Evolutionary conservation across 129 eudicot genomes (phyloP), one percentile per base, ranked within the genome.

Genomic region (Tanacetum coccineum): DNA sequence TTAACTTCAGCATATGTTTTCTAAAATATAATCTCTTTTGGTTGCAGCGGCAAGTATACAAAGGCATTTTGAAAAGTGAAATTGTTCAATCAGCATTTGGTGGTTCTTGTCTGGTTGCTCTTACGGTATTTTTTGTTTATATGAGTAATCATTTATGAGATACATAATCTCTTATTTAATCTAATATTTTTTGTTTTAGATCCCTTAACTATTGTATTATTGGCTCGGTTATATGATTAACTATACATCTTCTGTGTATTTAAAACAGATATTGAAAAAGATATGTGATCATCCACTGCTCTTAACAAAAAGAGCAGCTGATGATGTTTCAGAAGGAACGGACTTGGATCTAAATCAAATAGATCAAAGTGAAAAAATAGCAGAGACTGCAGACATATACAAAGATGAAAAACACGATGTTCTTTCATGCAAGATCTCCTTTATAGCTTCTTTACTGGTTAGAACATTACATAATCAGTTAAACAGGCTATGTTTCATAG

Each of bases 401-500:
- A 55, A 82, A 78, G 78, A 28, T 47, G 95, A 86, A 70, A 79
- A 76, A 64, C 79, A 81, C 65, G 87, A 80, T 21, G 51, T 48
- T 15, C 78, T 93, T 67, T 93, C 98, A 39, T 93, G 98, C 98
- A 93, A 93, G n/a, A n/a, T n/a, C n/a, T n/a, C n/a, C n/a, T n/a
- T n/a, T n/a, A n/a, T n/a, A n/a, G n/a, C n/a, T n/a, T n/a, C n/a
- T n/a, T n/a, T n/a, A n/a, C n/a, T n/a, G n/a, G n/a, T n/a, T n/a
- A n/a, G n/a, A n/a, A n/a, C n/a, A n/a, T n/a, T n/a, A n/a, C n/a
- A n/a, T n/a, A n/a, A n/a, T n/a, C n/a, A n/a, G n/a, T n/a, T n/a
- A 42, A 53, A 55, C 10, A 1, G 17, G 39, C 3, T n/a, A 6
- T 25, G 3, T 55, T 26, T 36, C 3, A 7, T 67, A 12, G 13